These are phyloP conservation scores for Pyricularia sp. DNA, from an alignment of 2,329 filamentous ascomycete species.

Conservation along the genomic window DNA sequence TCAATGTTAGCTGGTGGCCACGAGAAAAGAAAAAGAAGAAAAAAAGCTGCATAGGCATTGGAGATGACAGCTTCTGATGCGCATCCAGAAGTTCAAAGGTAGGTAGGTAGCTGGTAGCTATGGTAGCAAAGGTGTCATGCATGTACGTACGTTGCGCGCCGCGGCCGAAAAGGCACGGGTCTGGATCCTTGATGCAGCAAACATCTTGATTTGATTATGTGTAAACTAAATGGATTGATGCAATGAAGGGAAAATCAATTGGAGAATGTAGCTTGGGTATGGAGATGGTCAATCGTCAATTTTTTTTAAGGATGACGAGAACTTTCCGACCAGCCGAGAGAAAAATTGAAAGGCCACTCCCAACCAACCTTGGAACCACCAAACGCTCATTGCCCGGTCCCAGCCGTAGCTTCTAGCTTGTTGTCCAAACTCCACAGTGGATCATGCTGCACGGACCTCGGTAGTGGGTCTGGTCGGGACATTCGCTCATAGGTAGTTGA, in stretches of 20 bases:
- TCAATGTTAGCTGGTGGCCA: constrained; percentile 8
- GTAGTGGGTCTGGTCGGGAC: not conserved
- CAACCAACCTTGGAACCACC: not conserved
- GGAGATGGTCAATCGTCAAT: not conserved
- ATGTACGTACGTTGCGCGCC: constrained; percentile 58
- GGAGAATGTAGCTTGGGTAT: not conserved
- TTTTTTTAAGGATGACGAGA: not conserved
- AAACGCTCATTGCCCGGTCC: not conserved
- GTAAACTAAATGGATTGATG: not conserved
- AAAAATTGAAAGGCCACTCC: not conserved
- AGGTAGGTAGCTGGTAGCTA: not conserved
- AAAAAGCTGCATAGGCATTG: constrained; percentile 9
- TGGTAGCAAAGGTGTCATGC: not conserved
- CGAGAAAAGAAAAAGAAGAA: not conserved
- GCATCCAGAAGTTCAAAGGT: not conserved
- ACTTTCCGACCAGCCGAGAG: not conserved
- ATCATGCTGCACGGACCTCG: not conserved
- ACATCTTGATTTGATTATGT: constrained; percentile 48
- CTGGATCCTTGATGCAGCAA: constrained; percentile 61
- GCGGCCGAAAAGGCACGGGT: constrained; percentile 75
- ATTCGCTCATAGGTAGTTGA: not conserved
- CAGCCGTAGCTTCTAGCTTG: not conserved
- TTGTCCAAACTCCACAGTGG: not conserved
- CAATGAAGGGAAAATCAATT: not conserved
- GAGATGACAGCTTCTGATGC: constrained; percentile 1